phyloP scores from a whole-genome alignment of 2,329 filamentous ascomycete species.

The Pseudocercospora ulei region DNA sequence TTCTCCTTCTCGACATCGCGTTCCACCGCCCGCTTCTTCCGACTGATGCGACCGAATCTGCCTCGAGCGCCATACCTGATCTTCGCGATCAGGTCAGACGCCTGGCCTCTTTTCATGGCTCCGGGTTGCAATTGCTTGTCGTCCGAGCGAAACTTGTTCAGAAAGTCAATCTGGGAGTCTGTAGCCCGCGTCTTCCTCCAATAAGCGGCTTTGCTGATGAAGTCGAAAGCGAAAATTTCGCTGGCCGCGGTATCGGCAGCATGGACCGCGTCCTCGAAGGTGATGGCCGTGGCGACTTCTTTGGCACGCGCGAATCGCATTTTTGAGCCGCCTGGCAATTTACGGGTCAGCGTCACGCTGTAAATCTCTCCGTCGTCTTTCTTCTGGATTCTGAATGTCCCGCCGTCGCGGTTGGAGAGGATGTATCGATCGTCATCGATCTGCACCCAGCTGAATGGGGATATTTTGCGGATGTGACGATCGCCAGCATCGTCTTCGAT shows the following conservation, averaged over 20 bases:
- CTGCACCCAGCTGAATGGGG: conserved; percentile 71
- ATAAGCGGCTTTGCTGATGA: conserved; percentile 54
- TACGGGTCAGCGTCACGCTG: conserved; percentile 38
- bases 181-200: conserved; percentile 64
- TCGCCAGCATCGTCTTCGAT: conserved; percentile 73
- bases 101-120: conserved; percentile 66
- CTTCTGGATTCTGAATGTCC: conserved; percentile 49
- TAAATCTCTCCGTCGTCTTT: conserved; percentile 32
- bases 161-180: conserved; percentile 52
- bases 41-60: conserved; percentile 41
- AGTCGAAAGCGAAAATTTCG: conserved; percentile 39
- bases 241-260: conserved; percentile 60
- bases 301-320: conserved; percentile 59
- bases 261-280: conserved; percentile 66
- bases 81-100: conserved; percentile 86
- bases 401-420: conserved; percentile 52
- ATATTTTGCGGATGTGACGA: conserved; percentile 65
- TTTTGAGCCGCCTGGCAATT: conserved; percentile 36
- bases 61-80: conserved; percentile 70
- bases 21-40: conserved; percentile 33
- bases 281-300: conserved; percentile 54
- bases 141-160: conserved; percentile 56
- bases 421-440: conserved; percentile 62
- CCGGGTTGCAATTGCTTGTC: conserved; percentile 46
- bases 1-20: conserved; percentile 40